phyloP scores from a whole-genome alignment of 306 rosid species.

The Aeschynomene evenia region DNA sequence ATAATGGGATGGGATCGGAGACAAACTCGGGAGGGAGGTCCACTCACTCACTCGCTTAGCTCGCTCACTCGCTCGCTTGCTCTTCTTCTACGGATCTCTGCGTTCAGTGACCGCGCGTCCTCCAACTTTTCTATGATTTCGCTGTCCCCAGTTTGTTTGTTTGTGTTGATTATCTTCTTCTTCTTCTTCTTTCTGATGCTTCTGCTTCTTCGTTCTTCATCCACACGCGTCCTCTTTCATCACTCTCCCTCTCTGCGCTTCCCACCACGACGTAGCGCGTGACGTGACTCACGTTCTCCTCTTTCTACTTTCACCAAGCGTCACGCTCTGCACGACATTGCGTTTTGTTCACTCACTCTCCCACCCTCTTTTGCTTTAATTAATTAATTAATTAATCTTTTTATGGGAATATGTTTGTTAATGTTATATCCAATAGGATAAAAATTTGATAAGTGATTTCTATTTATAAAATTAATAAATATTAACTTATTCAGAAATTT shows the following conservation, averaged over 20 bases:
- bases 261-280: slow-evolving; percentile 42
- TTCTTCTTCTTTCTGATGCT: too few species aligned
- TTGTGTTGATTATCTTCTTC: too few species aligned
- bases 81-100: neutral
- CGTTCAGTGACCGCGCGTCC: slow-evolving; percentile 42
- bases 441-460: too few species aligned
- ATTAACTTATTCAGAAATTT: too few species aligned
- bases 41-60: slow-evolving; percentile 49
- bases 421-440: too few species aligned
- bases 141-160: neutral
- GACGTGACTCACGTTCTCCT: slow-evolving; percentile 29
- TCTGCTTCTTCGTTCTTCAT: neutral
- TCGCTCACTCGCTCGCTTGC: slow-evolving; percentile 44
- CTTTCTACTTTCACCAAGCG: too few species aligned
- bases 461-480: too few species aligned
- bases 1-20: slow-evolving; percentile 44
- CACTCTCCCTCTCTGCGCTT: neutral
- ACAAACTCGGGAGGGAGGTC: slow-evolving; percentile 23
- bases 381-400: too few species aligned
- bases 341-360: slow-evolving; percentile 29
- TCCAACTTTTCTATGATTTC: neutral
- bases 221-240: slow-evolving; percentile 30
- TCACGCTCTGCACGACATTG: slow-evolving; percentile 28
- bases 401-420: too few species aligned
- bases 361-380: neutral